Conservation (phyloP, 2,329 filamentous ascomycete genomes). For the Colletotrichum agaves region DNA sequence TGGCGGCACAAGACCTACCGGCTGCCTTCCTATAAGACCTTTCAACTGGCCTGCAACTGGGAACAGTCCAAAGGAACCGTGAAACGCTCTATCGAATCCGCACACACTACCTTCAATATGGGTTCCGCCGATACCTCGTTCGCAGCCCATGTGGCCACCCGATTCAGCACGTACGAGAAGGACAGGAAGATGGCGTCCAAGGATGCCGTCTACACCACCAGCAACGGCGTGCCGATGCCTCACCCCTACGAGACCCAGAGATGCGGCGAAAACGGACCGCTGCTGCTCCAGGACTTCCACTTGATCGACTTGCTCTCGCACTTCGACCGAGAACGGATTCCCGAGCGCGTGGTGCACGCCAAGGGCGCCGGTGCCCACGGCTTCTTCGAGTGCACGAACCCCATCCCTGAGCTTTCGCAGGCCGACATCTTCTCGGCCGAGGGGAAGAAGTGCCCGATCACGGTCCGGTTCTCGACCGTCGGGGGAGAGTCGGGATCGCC, state of each 20-base stretch:
- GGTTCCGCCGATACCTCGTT: constrained; percentile 49
- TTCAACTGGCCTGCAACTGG: not conserved
- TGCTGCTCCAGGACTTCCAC: constrained; percentile 69
- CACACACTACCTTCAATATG: constrained; percentile 20
- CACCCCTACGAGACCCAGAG: constrained; percentile 69
- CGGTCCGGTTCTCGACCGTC: constrained; percentile 72
- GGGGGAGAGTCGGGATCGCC: constrained; percentile 72
- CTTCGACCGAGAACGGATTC: constrained; percentile 66
- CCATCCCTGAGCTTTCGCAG: constrained; percentile 63
- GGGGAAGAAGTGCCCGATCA: constrained; percentile 59
- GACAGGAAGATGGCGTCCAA: constrained; percentile 52
- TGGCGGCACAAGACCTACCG: not conserved
- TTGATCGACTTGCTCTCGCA: constrained; percentile 70
- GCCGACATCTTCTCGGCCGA: constrained; percentile 60
- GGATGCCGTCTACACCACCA: constrained; percentile 62
- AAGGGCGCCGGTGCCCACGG: constrained; percentile 55
- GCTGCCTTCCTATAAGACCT: not conserved
- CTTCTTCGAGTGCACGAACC: constrained; percentile 65
- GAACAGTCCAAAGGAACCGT: constrained; percentile 9
- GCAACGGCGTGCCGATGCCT: constrained; percentile 66
- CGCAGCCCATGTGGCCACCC: constrained; percentile 49
- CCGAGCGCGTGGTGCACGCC: constrained; percentile 39
- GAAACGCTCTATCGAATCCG: constrained; percentile 1
- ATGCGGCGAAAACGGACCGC: constrained; percentile 66
- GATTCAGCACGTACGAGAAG: constrained; percentile 51